Percentiles rank a stretch among this genome's conserved stretches.
These are phyloP conservation scores for Phytophthora pluvialis DNA, from an alignment of 352 stramenopile genomes.

Conservation along the genomic window DNA sequence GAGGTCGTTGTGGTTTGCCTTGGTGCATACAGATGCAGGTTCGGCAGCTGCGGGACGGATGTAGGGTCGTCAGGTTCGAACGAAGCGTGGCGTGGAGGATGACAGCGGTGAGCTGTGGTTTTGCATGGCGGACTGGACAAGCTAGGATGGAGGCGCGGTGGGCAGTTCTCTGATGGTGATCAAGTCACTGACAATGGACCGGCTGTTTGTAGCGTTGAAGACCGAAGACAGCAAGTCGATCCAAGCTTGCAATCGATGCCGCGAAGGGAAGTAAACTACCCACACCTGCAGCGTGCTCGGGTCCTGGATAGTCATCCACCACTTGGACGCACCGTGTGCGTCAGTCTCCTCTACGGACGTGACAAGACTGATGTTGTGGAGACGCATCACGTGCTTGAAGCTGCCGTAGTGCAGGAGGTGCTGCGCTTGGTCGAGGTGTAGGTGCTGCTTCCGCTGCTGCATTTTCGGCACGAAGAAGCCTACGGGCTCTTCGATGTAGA, in stretches of 20 bases:
- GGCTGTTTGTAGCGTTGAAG: constrained; percentile 38
- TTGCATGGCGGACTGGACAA: not conserved
- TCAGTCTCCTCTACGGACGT: constrained; percentile 59
- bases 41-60: not conserved
- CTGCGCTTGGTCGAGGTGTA: constrained; percentile 70
- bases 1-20: constrained; percentile 31
- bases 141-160: constrained; percentile 2
- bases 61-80: not conserved
- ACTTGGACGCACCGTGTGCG: constrained; percentile 34
- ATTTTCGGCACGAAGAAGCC: constrained; percentile 58
- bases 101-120: constrained; percentile 7
- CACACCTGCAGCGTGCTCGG: constrained; percentile 59
- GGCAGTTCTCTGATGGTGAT: constrained; percentile 27
- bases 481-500: constrained; percentile 60
- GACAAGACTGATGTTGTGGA: constrained; percentile 68
- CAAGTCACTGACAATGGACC: constrained; percentile 51
- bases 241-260: constrained; percentile 49
- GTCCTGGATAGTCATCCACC: constrained; percentile 80
- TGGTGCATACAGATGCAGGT: constrained; percentile 35
- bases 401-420: constrained; percentile 64
- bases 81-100: not conserved
- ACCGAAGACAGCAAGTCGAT: constrained; percentile 47
- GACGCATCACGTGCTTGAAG: constrained; percentile 55
- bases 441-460: constrained; percentile 41
- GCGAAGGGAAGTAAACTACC: constrained; percentile 64